These are phyloP conservation scores for Pichia sp. DNA, from an alignment of 1,139 yeast species.

Conservation along the genomic window DNA sequence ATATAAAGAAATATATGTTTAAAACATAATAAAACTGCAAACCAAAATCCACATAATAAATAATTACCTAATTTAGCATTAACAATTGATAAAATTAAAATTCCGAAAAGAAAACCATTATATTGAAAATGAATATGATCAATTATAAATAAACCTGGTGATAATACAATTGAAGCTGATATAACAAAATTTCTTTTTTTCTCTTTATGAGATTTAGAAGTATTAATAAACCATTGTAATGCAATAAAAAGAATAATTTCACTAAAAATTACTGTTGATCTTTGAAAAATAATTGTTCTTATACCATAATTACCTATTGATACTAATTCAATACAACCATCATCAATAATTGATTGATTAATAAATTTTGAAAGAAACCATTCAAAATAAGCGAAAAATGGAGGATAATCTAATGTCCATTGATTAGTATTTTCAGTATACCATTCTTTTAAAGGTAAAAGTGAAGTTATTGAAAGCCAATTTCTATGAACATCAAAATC, in stretches of 20 bases:
- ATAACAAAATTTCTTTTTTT: constrained; percentile 60
- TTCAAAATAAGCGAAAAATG: constrained; percentile 94
- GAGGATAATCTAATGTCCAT: constrained; percentile 98
- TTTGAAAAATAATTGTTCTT: constrained; percentile 77
- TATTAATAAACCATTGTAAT: constrained; percentile 63
- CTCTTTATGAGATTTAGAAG: constrained; percentile 34
- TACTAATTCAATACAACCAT: constrained; percentile 75
- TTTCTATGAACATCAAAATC: constrained; percentile 97
- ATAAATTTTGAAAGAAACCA: constrained; percentile 69
- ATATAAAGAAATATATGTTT: constrained; percentile 89
- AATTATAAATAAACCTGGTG: constrained; percentile 83
- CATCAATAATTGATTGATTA: constrained; percentile 55
- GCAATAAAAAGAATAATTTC: constrained; percentile 69
- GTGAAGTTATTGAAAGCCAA: constrained; percentile 88
- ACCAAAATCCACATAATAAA: constrained; percentile 64
- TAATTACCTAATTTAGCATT: constrained; percentile 57
- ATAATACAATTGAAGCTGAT: constrained; percentile 74
- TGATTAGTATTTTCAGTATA: constrained; percentile 76
- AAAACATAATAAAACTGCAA: constrained; percentile 76
- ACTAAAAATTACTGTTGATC: constrained; percentile 70
- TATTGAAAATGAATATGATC: constrained; percentile 96
- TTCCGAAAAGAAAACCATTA: constrained; percentile 88
- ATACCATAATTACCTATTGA: constrained; percentile 59
- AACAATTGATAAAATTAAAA: constrained; percentile 66
- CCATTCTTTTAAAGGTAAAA: constrained; percentile 77